A percentile compares a stretch with the other conserved stretches of the same genome.
phyloP scores from a whole-genome alignment of 768 basidiomycete species.

The Boletus rubescentipes region DNA sequence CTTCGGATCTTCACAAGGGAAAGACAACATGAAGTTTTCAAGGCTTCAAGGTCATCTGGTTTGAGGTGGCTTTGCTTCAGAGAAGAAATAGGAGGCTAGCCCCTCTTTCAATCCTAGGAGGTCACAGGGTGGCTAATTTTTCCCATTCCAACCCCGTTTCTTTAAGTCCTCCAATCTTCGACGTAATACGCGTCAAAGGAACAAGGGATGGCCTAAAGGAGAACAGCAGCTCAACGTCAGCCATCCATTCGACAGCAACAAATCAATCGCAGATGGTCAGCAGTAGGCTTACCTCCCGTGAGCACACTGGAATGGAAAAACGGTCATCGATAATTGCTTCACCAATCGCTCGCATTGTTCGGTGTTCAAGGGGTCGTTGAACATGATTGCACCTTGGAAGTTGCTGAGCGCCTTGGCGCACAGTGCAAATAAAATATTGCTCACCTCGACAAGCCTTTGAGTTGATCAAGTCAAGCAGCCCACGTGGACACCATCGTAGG shows the following conservation, averaged over 20 bases:
- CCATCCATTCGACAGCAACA: neutral
- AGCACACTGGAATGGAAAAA: slow-evolving; percentile 93
- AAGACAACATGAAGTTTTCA: neutral
- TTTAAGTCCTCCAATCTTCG: slow-evolving; percentile 10
- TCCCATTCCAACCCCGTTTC: slow-evolving; percentile 25
- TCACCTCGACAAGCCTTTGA: slow-evolving; percentile 94
- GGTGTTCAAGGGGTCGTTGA: slow-evolving; percentile 74
- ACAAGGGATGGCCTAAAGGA: slow-evolving; percentile 51
- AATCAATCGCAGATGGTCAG: neutral
- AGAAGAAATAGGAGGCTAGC: neutral
- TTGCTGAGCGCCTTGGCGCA: slow-evolving; percentile 1
- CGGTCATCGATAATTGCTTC: slow-evolving; percentile 61
- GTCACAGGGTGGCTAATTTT: slow-evolving; percentile 20
- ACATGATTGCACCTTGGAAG: slow-evolving; percentile 89
- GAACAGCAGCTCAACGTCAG: neutral
- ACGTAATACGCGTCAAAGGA: slow-evolving; percentile 41
- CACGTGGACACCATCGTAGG: slow-evolving; percentile 79
- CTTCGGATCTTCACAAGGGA: slow-evolving; percentile 3
- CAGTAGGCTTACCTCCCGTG: slow-evolving; percentile 69
- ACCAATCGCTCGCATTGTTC: slow-evolving; percentile 74
- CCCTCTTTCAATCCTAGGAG: neutral
- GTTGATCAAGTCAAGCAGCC: slow-evolving; percentile 81
- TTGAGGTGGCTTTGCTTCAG: too few relatives aligned
- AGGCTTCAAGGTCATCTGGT: neutral
- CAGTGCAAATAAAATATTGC: slow-evolving; percentile 18